Evolutionary conservation across 2,329 filamentous ascomycete species (phyloP), one percentile per base, ranked within the genome.

Genomic region (Boeremia lycopersici): DNA sequence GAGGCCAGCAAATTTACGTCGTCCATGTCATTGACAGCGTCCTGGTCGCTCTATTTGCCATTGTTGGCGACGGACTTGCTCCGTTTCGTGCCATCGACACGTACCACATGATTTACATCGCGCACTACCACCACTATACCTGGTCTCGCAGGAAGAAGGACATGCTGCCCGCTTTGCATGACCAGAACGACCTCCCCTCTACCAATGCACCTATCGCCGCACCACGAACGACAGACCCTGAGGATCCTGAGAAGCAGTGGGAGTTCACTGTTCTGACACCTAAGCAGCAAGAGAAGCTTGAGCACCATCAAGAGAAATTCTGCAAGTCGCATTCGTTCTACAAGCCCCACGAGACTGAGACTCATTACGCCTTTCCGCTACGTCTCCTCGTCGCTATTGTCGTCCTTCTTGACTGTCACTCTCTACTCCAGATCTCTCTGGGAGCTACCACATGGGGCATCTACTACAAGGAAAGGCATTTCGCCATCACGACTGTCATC

Each of bases 261-360:
- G 73, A 86, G 64, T 83, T 79, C 59, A 85, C 85, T 0, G 87
- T 91, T 4, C 79, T 95, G 2, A 86, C 80, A 0, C 75, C 74
- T 6, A 75, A 82, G 55, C 89, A 95, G 71, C 88, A 92, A 67
- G 81, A 82, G 56, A 84, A 82, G 43, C 81, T 96, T 9, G 81
- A 87, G 45, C 87, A 95, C 69, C 91, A 96, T 67, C 89, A 93
- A 68, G 82, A 81, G 62, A 93, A 93, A 67, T 89, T 95, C 67
- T 83, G 88, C 68, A 91, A 89, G 63, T 91, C 88, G 0, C 91
- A 96, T 72, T 92, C 89, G 6, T 96, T 93, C 74, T 96, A 96
- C 80, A 93, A 93, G 67, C 90, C 91, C 0, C 89, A 96, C 73
- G 91, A 96, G 74, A 96, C 91, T 0, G 81, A 85, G 30, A 96